Conservation (phyloP, 192 early-diverging fungal species). For the Chytriomyces sp. region DNA sequence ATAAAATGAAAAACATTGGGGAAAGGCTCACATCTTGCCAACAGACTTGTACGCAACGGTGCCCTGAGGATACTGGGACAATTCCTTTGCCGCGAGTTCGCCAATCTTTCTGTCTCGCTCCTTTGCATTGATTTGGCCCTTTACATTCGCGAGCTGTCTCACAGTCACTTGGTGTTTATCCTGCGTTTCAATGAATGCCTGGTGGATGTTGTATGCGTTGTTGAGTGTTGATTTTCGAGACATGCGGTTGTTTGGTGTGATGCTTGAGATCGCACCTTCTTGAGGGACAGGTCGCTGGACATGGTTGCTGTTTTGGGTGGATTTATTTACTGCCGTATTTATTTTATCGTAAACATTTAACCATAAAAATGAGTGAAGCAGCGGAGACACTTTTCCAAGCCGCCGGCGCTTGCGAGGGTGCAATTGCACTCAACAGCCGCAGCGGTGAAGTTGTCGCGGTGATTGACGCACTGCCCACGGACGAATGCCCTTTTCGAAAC, state of each 20-base stretch:
- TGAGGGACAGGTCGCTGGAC: not conserved
- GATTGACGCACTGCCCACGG: not conserved
- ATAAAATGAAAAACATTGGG: not conserved
- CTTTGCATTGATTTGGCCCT: slow-evolving; percentile 65
- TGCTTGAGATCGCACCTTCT: not conserved
- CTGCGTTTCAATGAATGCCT: slow-evolving; percentile 67
- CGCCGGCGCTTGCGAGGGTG: not conserved
- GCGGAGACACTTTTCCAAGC: not conserved
- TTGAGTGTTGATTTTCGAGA: not conserved
- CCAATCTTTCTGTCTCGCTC: slow-evolving; percentile 71
- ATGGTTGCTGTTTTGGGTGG: not conserved
- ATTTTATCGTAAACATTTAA: not conserved
- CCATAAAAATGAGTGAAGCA: not conserved
- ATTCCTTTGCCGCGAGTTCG: slow-evolving; percentile 73
- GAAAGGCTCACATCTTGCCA: slow-evolving; percentile 72
- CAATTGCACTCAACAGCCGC: not conserved
- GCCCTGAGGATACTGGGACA: slow-evolving; percentile 45
- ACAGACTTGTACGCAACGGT: slow-evolving; percentile 74
- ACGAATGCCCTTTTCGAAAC: not conserved
- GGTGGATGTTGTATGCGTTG: not conserved
- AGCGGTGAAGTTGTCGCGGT: not conserved
- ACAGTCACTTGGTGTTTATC: slow-evolving; percentile 62
- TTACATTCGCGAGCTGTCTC: slow-evolving; percentile 65
- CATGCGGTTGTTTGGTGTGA: not conserved
- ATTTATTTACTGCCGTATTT: too few relatives aligned